These are phyloP conservation scores for Akanthomyces dipterigenus DNA, from an alignment of 2,329 filamentous ascomycete species.

Conservation along the genomic window DNA sequence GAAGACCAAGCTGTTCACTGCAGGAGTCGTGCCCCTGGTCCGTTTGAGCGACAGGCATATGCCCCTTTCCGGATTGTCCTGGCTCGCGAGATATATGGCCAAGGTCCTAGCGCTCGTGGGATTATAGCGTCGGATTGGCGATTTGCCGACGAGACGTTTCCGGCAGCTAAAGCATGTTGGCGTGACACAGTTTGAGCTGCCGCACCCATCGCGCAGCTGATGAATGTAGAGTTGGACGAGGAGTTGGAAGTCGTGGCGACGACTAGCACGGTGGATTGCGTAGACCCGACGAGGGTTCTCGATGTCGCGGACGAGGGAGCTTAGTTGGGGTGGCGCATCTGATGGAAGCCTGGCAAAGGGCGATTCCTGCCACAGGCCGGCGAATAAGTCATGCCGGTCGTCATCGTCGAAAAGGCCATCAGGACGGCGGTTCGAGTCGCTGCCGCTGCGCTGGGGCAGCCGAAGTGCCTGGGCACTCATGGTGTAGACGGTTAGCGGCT, in stretches of 20 bases:
- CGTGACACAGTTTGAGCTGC: slow-evolving; percentile 59
- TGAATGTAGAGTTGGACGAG: slow-evolving; percentile 64
- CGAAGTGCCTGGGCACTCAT: slow-evolving; percentile 13
- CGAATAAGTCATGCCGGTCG: slow-evolving; percentile 42
- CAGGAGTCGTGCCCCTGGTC: slow-evolving; percentile 36
- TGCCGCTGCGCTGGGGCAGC: slow-evolving; percentile 6
- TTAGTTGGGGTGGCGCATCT: slow-evolving; percentile 54
- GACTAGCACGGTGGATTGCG: slow-evolving; percentile 51
- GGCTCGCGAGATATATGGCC: slow-evolving; percentile 72
- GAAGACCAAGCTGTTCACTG: slow-evolving; percentile 42
- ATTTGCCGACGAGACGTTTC: slow-evolving; percentile 57
- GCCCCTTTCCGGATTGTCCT: slow-evolving; percentile 65
- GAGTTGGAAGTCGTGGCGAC: slow-evolving; percentile 58
- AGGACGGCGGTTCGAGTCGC: slow-evolving; percentile 7
- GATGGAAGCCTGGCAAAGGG: slow-evolving; percentile 52
- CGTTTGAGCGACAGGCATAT: slow-evolving; percentile 53
- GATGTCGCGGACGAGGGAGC: slow-evolving; percentile 47
- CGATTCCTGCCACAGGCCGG: slow-evolving; percentile 55
- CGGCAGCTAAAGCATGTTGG: slow-evolving; percentile 77
- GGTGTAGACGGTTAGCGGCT: neutral
- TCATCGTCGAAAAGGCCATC: slow-evolving; percentile 16
- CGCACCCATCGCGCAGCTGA: slow-evolving; percentile 79
- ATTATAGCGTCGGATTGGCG: slow-evolving; percentile 71
- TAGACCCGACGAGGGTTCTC: slow-evolving; percentile 57
- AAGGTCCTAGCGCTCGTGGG: slow-evolving; percentile 74